Percentiles rank a stretch among this genome's conserved stretches.
These are phyloP conservation scores for Lepidium sativum DNA, from an alignment of 345 rosid genomes.

Conservation along the genomic window DNA sequence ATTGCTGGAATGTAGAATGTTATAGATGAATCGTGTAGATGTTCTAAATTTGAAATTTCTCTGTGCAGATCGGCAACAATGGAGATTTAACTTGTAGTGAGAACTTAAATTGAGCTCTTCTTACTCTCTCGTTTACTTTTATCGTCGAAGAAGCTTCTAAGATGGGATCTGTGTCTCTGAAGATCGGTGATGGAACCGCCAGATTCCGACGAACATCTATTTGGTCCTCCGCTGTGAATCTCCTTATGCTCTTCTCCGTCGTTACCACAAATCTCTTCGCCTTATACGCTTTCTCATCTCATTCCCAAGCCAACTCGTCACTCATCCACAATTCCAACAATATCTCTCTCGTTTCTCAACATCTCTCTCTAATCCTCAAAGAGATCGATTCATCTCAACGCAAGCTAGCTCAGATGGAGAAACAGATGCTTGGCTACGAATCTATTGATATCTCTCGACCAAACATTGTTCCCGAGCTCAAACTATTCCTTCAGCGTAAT, in stretches of 20 bases:
- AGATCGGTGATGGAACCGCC: constrained; percentile 93
- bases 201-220: constrained; percentile 69
- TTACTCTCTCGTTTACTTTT: not conserved
- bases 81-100: not conserved
- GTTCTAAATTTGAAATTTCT: not conserved
- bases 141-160: not conserved
- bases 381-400: constrained; percentile 86
- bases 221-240: constrained; percentile 75
- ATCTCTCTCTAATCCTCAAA: constrained; percentile 63
- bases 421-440: constrained; percentile 74
- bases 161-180: constrained; percentile 89
- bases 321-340: constrained; percentile 33
- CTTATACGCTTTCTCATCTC: constrained; percentile 79
- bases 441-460: constrained; percentile 76
- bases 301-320: constrained; percentile 13
- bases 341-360: constrained; percentile 78
- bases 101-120: not conserved
- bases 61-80: constrained; percentile 7
- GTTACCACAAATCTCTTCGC: constrained; percentile 89
- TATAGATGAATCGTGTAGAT: not conserved
- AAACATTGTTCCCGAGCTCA: constrained; percentile 77
- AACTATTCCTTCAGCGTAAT: constrained; percentile 62
- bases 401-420: constrained; percentile 85
- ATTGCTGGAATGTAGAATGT: not conserved
- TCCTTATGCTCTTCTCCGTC: constrained; percentile 91